Percentiles rank a stretch among this genome's conserved stretches.
Conservation (phyloP, 768 basidiomycete species). For the Amanita rubescens region DNA sequence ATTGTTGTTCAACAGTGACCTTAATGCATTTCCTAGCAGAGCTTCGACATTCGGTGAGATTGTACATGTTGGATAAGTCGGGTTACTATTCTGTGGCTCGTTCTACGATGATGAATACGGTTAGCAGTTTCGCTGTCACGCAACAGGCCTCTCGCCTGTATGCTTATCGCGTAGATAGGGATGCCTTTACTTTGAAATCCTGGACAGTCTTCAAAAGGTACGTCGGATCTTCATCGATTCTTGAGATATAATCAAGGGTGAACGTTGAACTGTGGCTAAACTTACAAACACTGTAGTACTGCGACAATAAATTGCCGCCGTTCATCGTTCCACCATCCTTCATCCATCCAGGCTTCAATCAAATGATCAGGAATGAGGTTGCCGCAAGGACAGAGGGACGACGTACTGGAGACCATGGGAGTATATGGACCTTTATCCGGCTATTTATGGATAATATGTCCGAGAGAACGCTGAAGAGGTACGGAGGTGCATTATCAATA, state of each 20-base stretch:
- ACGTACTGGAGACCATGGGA: slow-evolving; percentile 73
- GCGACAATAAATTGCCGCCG: slow-evolving; percentile 50
- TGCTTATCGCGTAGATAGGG: slow-evolving; percentile 52
- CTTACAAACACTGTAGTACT: slow-evolving; percentile 44
- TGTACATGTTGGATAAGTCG: slow-evolving; percentile 60
- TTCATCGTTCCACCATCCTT: slow-evolving; percentile 60
- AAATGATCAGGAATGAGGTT: neutral
- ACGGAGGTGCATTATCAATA: slow-evolving; percentile 49
- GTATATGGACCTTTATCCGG: slow-evolving; percentile 44
- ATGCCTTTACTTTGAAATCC: slow-evolving; percentile 60
- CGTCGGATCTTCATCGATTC: slow-evolving; percentile 44
- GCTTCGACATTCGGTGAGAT: slow-evolving; percentile 52
- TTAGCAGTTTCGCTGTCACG: too few relatives aligned
- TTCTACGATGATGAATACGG: slow-evolving; percentile 19
- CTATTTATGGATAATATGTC: slow-evolving; percentile 58
- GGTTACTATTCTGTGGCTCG: slow-evolving; percentile 49
- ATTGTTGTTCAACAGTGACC: slow-evolving; percentile 54
- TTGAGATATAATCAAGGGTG: slow-evolving; percentile 3
- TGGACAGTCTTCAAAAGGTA: slow-evolving; percentile 70
- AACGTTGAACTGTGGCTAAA: too few relatives aligned
- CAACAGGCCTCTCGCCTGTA: slow-evolving; percentile 27
- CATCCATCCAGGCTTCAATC: slow-evolving; percentile 69
- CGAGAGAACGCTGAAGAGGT: slow-evolving; percentile 52
- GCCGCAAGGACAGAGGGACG: too few relatives aligned
- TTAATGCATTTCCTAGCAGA: slow-evolving; percentile 46